Conservation (phyloP, 1,284 basidiomycete genomes). For the Puccinia novopanici region DNA sequence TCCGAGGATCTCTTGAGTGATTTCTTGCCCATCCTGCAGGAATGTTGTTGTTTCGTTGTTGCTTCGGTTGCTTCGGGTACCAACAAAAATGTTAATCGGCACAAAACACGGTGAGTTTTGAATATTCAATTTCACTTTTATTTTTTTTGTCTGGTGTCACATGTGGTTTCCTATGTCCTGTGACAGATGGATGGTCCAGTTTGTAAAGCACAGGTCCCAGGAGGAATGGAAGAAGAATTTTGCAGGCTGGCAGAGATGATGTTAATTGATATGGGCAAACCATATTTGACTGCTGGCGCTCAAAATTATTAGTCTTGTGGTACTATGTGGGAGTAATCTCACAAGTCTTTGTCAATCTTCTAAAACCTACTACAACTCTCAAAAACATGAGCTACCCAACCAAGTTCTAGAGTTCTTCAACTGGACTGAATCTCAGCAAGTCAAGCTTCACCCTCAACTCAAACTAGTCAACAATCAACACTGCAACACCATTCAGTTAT, state of each 20-base stretch:
- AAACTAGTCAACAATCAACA: background rate
- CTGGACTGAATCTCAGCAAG: background rate
- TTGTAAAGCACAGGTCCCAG: too few relatives aligned
- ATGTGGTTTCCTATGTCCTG: background rate
- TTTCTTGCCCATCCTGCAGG: background rate
- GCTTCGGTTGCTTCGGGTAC: background rate
- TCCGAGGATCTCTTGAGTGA: constrained; percentile 6
- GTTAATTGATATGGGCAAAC: background rate
- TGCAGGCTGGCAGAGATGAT: background rate
- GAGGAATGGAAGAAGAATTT: too few relatives aligned
- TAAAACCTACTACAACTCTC: background rate
- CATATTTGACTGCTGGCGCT: background rate
- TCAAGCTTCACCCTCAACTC: constrained; percentile 17
- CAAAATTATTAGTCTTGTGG: background rate
- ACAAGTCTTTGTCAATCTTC: background rate
- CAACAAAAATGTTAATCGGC: too few relatives aligned
- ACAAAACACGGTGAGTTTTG: background rate
- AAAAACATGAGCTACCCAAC: background rate
- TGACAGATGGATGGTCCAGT: background rate
- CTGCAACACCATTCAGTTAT: constrained; percentile 3
- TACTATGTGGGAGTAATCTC: background rate
- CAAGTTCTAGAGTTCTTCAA: constrained; percentile 31
- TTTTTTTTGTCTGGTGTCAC: background rate
- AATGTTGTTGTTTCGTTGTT: background rate
- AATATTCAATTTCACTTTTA: background rate